phyloP scores from a whole-genome alignment of 139 green algal species.

The Picochlorum costavermella region DNA sequence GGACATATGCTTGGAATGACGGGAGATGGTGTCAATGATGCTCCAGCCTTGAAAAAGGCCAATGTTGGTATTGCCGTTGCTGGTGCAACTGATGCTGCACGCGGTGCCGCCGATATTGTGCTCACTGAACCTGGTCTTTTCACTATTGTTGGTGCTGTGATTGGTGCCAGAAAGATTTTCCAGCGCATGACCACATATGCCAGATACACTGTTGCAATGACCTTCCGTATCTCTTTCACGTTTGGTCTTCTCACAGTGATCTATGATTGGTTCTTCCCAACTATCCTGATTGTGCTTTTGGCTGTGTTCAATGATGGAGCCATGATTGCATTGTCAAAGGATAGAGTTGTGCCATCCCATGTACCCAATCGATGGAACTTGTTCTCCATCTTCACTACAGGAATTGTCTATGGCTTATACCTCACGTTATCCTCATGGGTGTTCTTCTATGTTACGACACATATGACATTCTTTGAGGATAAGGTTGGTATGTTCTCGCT shows the following conservation, averaged over 20 bases:
- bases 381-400: conserved; percentile 63
- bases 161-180: conserved; percentile 79
- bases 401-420: conserved; percentile 73
- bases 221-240: conserved; percentile 80
- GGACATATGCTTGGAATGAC: conserved; percentile 61
- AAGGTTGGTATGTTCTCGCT: conserved; percentile 44
- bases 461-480: conserved; percentile 58
- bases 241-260: conserved; percentile 74
- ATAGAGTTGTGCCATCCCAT: conserved; percentile 46
- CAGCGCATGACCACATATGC: conserved; percentile 80
- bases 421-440: conserved; percentile 64
- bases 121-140: conserved; percentile 46
- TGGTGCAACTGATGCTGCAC: conserved; percentile 68
- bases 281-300: conserved; percentile 77
- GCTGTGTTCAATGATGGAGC: conserved; percentile 83
- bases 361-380: conserved; percentile 71
- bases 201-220: conserved; percentile 67
- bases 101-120: conserved; percentile 76
- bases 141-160: conserved; percentile 62
- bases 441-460: conserved; percentile 48
- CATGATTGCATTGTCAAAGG: conserved; percentile 81
- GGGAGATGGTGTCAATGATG: conserved; percentile 88
- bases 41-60: conserved; percentile 88
- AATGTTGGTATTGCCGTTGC: conserved; percentile 87
- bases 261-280: conserved; percentile 72